Evolutionary conservation across 768 basidiomycete species (phyloP).

Genomic region (Suillus weaverae): DNA sequence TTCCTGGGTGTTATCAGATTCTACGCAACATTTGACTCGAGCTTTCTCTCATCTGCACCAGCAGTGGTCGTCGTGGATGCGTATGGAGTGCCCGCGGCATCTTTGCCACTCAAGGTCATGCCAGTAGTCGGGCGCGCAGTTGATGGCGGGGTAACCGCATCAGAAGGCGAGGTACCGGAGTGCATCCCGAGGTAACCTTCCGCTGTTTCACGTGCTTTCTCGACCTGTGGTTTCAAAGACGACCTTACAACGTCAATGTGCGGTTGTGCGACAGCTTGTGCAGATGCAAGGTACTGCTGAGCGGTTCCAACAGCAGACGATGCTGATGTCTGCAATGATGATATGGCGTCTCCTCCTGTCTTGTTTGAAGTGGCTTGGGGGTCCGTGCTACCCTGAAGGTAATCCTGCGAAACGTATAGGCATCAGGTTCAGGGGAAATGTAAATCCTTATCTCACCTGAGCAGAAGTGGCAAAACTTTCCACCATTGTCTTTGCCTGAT

Average conservation of each 20-base stretch:
- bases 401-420: background rate
- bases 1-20: background rate
- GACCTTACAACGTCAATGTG: conserved; percentile 25
- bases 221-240: conserved; percentile 33
- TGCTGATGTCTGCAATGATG: conserved; percentile 33
- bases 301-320: conserved; percentile 30
- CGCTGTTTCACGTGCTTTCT: conserved; percentile 22
- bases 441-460: conserved; percentile 33
- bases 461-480: conserved; percentile 44
- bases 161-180: conserved; percentile 8
- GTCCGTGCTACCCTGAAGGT: conserved; percentile 6
- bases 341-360: conserved; percentile 28
- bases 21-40: conserved; percentile 10
- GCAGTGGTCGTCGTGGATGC: conserved; percentile 15
- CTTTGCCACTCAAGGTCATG: conserved; percentile 39
- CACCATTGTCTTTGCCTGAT: conserved; percentile 54
- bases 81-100: conserved; percentile 33
- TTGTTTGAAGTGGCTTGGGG: conserved; percentile 27
- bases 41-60: background rate
- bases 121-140: conserved; percentile 30
- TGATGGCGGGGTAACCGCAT: conserved; percentile 12
- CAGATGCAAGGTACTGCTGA: conserved; percentile 30
- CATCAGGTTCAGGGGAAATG: background rate
- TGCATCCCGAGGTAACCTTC: conserved; percentile 19
- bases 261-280: conserved; percentile 23